These are phyloP conservation scores for Gonapodya sp. DNA, from an alignment of 192 early-diverging fungal species.

Conservation along the genomic window DNA sequence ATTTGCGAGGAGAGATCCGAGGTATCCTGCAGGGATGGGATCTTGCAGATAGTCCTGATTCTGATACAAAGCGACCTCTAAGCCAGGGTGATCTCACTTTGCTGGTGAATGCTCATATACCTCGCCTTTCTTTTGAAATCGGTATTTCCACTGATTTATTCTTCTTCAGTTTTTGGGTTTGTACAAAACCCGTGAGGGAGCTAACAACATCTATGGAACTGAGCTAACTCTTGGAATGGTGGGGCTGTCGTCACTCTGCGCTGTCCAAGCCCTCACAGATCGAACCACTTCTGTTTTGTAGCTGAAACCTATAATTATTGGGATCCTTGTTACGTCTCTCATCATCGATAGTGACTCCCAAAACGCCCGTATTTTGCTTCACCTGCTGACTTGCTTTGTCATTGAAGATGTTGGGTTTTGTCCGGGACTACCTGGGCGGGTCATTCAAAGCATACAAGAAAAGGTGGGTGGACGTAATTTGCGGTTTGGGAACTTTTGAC, in stretches of 20 bases:
- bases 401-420: constrained; percentile 66
- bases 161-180: constrained; percentile 9
- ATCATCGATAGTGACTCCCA: constrained; percentile 48
- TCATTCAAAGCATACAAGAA: constrained; percentile 64
- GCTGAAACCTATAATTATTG: constrained; percentile 59
- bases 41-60: neutral
- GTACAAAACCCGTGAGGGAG: constrained; percentile 5
- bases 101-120: neutral
- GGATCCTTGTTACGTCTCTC: constrained; percentile 55
- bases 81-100: neutral
- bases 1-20: neutral
- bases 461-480: constrained; percentile 35
- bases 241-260: neutral
- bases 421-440: constrained; percentile 55
- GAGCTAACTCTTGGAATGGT: constrained; percentile 12
- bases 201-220: constrained; percentile 2
- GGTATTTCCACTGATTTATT: neutral
- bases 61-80: neutral
- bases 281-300: constrained; percentile 21
- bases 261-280: neutral
- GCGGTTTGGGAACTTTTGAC: neutral
- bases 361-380: constrained; percentile 56
- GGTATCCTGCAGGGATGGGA: neutral
- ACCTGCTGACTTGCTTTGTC: constrained; percentile 59
- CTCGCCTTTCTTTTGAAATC: no score